Base-by-base conservation (phyloP, 2,329 filamentous ascomycete genomes). In the Davidsoniella virescens region DNA sequence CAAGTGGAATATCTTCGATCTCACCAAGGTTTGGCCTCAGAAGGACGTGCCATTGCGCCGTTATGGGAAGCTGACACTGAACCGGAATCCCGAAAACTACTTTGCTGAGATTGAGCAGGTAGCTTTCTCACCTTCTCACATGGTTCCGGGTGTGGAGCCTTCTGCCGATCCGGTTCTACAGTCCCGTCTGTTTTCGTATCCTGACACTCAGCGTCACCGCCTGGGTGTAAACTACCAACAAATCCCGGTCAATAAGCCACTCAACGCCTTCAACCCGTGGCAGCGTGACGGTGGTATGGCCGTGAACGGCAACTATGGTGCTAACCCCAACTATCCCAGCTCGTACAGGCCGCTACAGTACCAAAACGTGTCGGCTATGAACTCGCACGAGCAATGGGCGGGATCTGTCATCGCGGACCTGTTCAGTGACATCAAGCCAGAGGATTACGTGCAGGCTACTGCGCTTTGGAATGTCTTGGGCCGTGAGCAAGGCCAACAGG, bases 201-300 rank as follows among this genome's bases (percentile, higher is more conserved):
- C 73, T 0, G 77, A 80, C 50, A 74, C 78, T 20, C 76, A 80
- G 54, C 71, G 76, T 37, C 73, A 82, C 63, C 75, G 78, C 42
- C 64, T 81, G 2, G 77, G 78, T 33, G 68, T 68, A 47, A 82
- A 82, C 65, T 80, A 78, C 62, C 72, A 78, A 56, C 75, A 80
- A 59, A 72, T 81, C 49, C 76, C 77, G 18, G 72, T 77, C 57
- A 81, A 80, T 64, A 67, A 67, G 48, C 71, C 75, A 0, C 68
- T 67, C 63, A 67, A 59, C 65, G 67, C 67, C 64, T 70, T 75
- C 70, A 70, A 82, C 57, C 82, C 82, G 55, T 84, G 78, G 69
- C 81, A 86, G 62, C 76, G 83, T 54, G 82, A 87, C 59, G 84
- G 84, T 14, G 60, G 62, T 53, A 87, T 86, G 80, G 74, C 78